Evolutionary conservation across 2,329 filamentous ascomycete genomes (phyloP).

Genomic region (Fusarium subglutinans): DNA sequence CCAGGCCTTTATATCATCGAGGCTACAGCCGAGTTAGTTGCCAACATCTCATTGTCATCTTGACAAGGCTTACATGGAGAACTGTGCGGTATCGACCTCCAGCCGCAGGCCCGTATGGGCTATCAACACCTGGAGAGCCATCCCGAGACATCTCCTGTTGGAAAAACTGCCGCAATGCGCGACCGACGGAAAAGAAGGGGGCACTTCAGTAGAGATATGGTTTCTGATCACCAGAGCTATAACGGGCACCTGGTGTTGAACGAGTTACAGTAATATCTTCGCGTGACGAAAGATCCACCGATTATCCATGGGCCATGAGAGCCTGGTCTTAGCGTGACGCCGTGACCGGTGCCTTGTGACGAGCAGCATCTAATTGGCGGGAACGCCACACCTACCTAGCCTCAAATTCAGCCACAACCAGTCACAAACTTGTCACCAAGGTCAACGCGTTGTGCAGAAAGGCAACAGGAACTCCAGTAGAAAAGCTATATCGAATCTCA

Average conservation of each 20-base stretch:
- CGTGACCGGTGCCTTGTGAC: conserved; percentile 48
- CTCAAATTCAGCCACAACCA: conserved; percentile 28
- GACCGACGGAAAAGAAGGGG: conserved; percentile 27
- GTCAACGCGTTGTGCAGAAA: conserved; percentile 12
- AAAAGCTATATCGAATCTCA: neutral
- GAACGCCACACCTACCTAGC: conserved; percentile 26
- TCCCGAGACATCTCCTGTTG: conserved; percentile 66
- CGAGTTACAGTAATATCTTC: conserved; percentile 33
- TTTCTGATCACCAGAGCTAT: conserved; percentile 18
- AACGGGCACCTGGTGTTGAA: conserved; percentile 14
- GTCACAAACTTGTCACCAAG: neutral
- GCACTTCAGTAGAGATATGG: conserved; percentile 21
- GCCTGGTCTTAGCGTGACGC: conserved; percentile 46
- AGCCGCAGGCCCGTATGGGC: conserved; percentile 92
- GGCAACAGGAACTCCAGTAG: neutral
- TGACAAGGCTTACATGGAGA: conserved; percentile 68
- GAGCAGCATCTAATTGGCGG: conserved; percentile 29
- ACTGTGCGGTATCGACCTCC: conserved; percentile 77
- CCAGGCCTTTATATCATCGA: conserved; percentile 87
- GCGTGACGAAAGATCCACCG: conserved; percentile 39
- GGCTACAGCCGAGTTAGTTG: conserved; percentile 55
- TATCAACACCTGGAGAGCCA: conserved; percentile 91
- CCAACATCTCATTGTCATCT: neutral
- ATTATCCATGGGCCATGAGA: conserved; percentile 32
- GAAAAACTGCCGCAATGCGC: conserved; percentile 43